phyloP scores from a whole-genome alignment of 768 basidiomycete species.

The Fibroporia radiculosa region DNA sequence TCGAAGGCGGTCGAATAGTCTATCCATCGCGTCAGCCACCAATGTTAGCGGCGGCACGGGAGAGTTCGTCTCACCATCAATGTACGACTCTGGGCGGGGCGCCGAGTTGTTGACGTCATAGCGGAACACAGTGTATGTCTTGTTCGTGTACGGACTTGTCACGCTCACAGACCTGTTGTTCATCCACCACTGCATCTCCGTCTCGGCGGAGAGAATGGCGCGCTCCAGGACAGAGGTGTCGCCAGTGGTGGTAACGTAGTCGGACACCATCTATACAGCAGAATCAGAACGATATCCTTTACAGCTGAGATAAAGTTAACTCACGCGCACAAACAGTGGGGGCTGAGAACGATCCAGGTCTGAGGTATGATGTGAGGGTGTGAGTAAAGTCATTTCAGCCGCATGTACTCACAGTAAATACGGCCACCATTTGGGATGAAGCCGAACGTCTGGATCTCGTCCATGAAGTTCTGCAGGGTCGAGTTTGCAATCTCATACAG shows the following conservation, averaged over 20 bases:
- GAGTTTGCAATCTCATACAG: conserved; percentile 65
- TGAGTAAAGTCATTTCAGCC: too few relatives aligned
- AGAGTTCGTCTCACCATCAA: conserved; percentile 36
- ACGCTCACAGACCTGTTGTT: conserved; percentile 64
- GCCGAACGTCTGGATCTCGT: conserved; percentile 74
- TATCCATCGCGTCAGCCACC: conserved; percentile 23
- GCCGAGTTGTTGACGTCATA: conserved; percentile 80
- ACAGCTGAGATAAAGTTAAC: conserved; percentile 9
- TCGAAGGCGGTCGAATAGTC: conserved; percentile 80
- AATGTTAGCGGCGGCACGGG: neutral
- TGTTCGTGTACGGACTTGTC: conserved; percentile 61
- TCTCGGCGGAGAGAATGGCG: conserved; percentile 83
- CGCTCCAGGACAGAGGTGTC: conserved; percentile 71
- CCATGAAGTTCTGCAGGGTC: conserved; percentile 92
- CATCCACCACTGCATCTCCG: conserved; percentile 80
- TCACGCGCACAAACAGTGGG: conserved; percentile 76
- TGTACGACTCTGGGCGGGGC: conserved; percentile 83
- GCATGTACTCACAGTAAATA: conserved; percentile 67
- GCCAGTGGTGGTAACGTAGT: conserved; percentile 66
- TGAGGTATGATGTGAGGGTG: conserved; percentile 17
- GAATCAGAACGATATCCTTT: neutral
- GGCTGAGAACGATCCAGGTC: conserved; percentile 91
- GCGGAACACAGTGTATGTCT: conserved; percentile 56
- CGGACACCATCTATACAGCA: conserved; percentile 65
- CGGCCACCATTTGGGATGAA: conserved; percentile 95